Conservation (phyloP, 2,329 filamentous ascomycete species). For the Venturia effusa region DNA sequence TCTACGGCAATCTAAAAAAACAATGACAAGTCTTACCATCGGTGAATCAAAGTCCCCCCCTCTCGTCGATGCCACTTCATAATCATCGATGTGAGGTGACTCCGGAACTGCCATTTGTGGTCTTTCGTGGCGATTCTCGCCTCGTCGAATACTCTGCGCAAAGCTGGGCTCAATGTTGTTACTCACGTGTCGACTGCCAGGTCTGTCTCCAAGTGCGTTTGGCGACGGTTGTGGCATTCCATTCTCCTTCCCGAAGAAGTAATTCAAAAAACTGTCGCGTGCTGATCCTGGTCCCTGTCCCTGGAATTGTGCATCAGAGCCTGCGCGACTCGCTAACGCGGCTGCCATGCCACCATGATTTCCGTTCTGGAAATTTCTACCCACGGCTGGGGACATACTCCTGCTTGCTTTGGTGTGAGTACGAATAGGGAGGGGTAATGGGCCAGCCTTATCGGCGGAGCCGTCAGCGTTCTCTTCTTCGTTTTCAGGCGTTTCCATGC, state of each 20-base stretch:
- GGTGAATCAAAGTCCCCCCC: constrained; percentile 38
- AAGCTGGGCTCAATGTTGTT: constrained; percentile 72
- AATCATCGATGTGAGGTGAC: constrained; percentile 27
- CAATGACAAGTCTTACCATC: constrained; percentile 42
- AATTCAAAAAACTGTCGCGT: constrained; percentile 89
- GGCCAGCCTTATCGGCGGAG: constrained; percentile 40
- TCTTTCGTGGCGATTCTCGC: constrained; percentile 42
- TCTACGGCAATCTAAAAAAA: background rate
- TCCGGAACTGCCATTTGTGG: constrained; percentile 24
- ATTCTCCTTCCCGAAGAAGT: constrained; percentile 97
- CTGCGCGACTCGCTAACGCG: constrained; percentile 54
- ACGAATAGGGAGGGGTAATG: constrained; percentile 41
- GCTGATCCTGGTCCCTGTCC: constrained; percentile 51
- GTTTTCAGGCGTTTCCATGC: constrained; percentile 51
- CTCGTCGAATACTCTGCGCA: constrained; percentile 67
- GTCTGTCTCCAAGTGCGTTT: constrained; percentile 28
- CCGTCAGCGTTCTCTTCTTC: constrained; percentile 48
- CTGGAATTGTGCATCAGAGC: constrained; percentile 48
- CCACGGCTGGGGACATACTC: constrained; percentile 74
- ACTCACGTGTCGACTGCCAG: constrained; percentile 57
- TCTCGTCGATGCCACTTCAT: constrained; percentile 17
- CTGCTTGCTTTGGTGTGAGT: constrained; percentile 53
- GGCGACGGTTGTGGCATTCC: constrained; percentile 35
- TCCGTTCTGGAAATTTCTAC: constrained; percentile 50
- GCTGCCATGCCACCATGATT: constrained; percentile 32